A percentile compares a stretch with the other conserved stretches of the same genome.
These are phyloP conservation scores for Hygrocybe coccinea DNA, from an alignment of 768 basidiomycete genomes.

Conservation along the genomic window DNA sequence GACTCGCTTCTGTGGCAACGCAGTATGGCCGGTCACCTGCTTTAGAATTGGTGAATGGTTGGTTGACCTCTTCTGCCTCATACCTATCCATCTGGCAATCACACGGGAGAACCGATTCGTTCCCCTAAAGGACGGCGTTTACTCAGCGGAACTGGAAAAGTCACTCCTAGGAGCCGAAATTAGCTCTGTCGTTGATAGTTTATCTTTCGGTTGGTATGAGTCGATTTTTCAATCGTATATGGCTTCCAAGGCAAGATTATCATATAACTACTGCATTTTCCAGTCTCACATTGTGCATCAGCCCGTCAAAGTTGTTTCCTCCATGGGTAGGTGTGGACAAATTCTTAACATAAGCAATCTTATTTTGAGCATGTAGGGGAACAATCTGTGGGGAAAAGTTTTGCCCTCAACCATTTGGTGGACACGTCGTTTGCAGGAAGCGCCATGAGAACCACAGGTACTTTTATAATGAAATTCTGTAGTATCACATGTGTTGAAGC, in stretches of 20 bases:
- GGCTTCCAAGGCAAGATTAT: conserved; percentile 43
- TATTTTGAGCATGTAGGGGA: background rate
- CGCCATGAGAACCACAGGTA: too few relatives aligned
- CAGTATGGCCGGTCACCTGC: conserved; percentile 32
- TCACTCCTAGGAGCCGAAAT: conserved; percentile 56
- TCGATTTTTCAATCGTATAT: conserved; percentile 59
- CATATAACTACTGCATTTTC: background rate
- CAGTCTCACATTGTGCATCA: conserved; percentile 16
- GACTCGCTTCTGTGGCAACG: conserved; percentile 8
- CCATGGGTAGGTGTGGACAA: conserved; percentile 62
- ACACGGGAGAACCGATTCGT: conserved; percentile 57
- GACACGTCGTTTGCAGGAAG: too few relatives aligned
- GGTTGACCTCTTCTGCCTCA: conserved; percentile 54
- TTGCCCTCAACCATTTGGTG: too few relatives aligned
- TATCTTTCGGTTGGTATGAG: too few relatives aligned
- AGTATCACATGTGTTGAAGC: conserved; percentile 50
- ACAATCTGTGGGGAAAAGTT: too few relatives aligned
- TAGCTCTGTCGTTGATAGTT: conserved; percentile 61
- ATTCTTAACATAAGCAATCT: conserved; percentile 42
- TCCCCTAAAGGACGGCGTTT: conserved; percentile 52
- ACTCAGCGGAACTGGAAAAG: conserved; percentile 31
- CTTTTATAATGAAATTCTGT: conserved; percentile 60
- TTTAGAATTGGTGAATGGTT: conserved; percentile 56
- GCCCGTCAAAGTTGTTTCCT: conserved; percentile 48
- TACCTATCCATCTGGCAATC: conserved; percentile 60